Conservation (phyloP, 371 early-diverging fungal species). For the Mortierella sp. region DNA sequence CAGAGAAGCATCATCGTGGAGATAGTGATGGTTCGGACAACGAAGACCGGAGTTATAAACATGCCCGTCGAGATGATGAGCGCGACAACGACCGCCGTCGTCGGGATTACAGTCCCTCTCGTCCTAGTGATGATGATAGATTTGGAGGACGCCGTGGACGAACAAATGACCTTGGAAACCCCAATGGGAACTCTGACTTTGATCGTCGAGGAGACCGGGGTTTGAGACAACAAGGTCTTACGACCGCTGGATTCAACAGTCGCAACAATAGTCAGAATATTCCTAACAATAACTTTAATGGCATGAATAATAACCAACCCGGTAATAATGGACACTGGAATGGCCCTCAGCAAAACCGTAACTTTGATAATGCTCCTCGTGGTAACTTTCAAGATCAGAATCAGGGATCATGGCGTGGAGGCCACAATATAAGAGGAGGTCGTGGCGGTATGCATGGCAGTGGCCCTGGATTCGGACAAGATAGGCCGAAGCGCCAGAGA, state of each 20-base stretch:
- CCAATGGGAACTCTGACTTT: conserved; percentile 21
- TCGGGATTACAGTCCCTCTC: conserved; percentile 50
- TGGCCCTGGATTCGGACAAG: conserved; percentile 48
- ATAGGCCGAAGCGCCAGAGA: conserved; percentile 58
- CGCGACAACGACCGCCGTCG: conserved; percentile 34
- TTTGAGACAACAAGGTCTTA: conserved; percentile 33
- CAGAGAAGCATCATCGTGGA: conserved; percentile 47
- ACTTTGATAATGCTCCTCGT: conserved; percentile 11
- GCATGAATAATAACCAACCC: conserved; percentile 10
- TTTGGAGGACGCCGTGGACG: conserved; percentile 12
- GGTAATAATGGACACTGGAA: conserved; percentile 38
- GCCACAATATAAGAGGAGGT: conserved; percentile 54
- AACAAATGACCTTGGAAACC: conserved; percentile 6
- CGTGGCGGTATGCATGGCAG: conserved; percentile 58
- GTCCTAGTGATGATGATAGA: conserved; percentile 46
- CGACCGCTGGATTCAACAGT: conserved; percentile 43
- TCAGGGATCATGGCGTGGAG: conserved; percentile 49
- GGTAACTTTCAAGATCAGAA: conserved; percentile 40
- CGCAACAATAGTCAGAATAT: conserved; percentile 13
- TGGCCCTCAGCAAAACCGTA: conserved; percentile 23
- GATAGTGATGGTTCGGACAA: conserved; percentile 73
- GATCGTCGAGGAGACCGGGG: conserved; percentile 41
- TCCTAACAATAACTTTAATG: conserved; percentile 13
- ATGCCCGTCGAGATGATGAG: conserved; percentile 69
- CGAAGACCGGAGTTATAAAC: conserved; percentile 81